Conservation (phyloP, 2,329 filamentous ascomycete species). For the Thielaviopsis punctulata region DNA sequence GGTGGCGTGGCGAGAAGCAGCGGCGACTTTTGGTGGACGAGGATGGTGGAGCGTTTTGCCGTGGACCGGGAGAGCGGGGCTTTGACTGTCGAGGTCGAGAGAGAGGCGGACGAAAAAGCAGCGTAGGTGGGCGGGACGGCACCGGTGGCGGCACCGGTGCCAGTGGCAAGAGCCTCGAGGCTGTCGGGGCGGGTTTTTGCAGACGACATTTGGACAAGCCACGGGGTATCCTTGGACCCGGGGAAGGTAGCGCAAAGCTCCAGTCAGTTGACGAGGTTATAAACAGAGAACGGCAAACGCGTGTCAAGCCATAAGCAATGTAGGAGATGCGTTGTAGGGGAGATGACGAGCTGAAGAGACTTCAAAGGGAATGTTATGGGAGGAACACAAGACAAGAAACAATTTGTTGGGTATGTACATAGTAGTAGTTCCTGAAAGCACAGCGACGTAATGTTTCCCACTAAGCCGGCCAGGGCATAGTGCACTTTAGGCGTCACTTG, state of each 20-base stretch:
- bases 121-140: conserved; percentile 57
- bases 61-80: conserved; percentile 41
- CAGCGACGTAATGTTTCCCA: background rate
- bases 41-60: conserved; percentile 63
- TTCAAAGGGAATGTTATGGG: background rate
- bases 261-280: conserved; percentile 2
- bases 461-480: background rate
- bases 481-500: background rate
- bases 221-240: conserved; percentile 12
- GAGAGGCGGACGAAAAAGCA: conserved; percentile 71
- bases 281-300: background rate
- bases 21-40: conserved; percentile 93
- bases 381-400: background rate
- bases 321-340: background rate
- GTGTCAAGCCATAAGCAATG: background rate
- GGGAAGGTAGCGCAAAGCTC: conserved; percentile 1
- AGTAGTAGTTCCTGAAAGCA: background rate
- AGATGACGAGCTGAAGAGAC: background rate
- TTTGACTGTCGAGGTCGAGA: conserved; percentile 32
- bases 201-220: conserved; percentile 14
- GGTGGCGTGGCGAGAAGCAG: conserved; percentile 84
- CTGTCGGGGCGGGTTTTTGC: conserved; percentile 11
- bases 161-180: conserved; percentile 8
- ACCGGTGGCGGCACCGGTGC: conserved; percentile 16
- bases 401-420: background rate